Conservation (phyloP, 257 asterid species). For the Lavandula angustifolia region DNA sequence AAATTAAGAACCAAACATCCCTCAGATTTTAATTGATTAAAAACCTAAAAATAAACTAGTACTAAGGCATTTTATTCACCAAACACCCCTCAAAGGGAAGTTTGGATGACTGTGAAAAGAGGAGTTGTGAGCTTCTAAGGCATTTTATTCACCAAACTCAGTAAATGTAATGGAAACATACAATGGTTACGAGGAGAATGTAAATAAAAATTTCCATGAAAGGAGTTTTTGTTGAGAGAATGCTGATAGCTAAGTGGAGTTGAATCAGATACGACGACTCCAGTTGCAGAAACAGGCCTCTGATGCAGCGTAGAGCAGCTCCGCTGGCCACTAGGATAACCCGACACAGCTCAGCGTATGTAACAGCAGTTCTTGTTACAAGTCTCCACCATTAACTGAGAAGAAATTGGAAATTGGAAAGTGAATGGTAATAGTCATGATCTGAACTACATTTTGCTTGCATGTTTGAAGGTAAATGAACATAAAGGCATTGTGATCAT, state of each 20-base stretch:
- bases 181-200: constrained; percentile 19
- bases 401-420: background rate
- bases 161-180: constrained; percentile 27
- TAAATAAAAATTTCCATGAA: background rate
- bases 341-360: background rate
- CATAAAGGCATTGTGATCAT: background rate
- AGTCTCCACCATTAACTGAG: constrained; percentile 1
- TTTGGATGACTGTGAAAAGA: background rate
- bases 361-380: constrained; percentile 3
- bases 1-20: too few relatives aligned
- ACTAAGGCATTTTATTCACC: too few relatives aligned
- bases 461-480: too few relatives aligned
- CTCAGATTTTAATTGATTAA: too few relatives aligned
- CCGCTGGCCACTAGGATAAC: background rate
- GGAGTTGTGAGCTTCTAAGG: background rate
- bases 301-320: background rate
- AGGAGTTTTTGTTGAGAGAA: background rate
- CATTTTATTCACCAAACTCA: constrained; percentile 29
- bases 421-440: background rate
- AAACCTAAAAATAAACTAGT: too few relatives aligned
- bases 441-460: too few relatives aligned
- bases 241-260: constrained; percentile 11
- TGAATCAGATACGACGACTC: background rate
- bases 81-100: too few relatives aligned
- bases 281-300: background rate